These are phyloP conservation scores for Fusarium illudens DNA, from an alignment of 2,329 filamentous ascomycete genomes.

Conservation along the genomic window DNA sequence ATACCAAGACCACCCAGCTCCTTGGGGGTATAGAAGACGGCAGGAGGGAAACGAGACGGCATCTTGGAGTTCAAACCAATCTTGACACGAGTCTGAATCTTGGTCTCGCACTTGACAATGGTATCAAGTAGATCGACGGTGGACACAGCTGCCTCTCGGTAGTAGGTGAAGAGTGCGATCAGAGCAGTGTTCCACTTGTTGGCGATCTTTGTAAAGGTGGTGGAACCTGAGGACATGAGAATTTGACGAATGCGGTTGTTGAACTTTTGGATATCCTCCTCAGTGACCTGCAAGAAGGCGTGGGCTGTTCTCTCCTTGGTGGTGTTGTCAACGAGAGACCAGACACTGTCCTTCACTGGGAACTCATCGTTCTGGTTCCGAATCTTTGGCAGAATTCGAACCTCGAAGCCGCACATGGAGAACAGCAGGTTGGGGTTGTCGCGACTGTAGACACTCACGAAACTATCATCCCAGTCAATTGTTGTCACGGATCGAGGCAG, in stretches of 20 bases:
- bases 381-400: slow-evolving; percentile 93
- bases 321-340: slow-evolving; percentile 95
- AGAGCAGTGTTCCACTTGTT: slow-evolving; percentile 99
- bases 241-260: slow-evolving; percentile 99
- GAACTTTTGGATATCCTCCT: slow-evolving; percentile 98
- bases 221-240: slow-evolving; percentile 98
- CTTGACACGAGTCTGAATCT: slow-evolving; percentile 98
- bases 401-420: slow-evolving; percentile 98
- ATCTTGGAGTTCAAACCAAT: slow-evolving; percentile 99
- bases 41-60: slow-evolving; percentile 97
- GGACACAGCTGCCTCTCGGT: slow-evolving; percentile 95
- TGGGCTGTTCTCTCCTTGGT: slow-evolving; percentile 97
- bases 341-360: slow-evolving; percentile 96
- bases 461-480: slow-evolving; percentile 99
- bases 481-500: slow-evolving; percentile 94
- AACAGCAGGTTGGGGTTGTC: slow-evolving; percentile 98
- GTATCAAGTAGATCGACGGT: slow-evolving; percentile 94
- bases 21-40: slow-evolving; percentile 98
- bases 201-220: slow-evolving; percentile 99
- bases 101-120: slow-evolving; percentile 99
- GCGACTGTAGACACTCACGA: slow-evolving; percentile 95
- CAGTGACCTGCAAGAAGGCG: slow-evolving; percentile 96
- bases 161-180: slow-evolving; percentile 98
- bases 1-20: slow-evolving; percentile 96
- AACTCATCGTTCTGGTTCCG: slow-evolving; percentile 97